Conservation (phyloP, 306 rosid genomes). For the Prunus mume region DNA sequence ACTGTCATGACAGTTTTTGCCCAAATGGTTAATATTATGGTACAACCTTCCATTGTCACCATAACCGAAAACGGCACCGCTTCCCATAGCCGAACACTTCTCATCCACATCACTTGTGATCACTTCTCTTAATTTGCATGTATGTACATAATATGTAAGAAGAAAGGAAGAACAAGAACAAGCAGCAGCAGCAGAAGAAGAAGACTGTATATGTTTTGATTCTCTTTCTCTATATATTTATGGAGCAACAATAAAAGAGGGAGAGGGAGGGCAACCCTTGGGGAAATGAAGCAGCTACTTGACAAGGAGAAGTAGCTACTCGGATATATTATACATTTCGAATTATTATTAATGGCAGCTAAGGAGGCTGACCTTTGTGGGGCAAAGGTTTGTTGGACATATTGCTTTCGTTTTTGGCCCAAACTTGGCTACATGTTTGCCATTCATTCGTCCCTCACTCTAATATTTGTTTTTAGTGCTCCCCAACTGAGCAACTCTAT, state of each 20-base stretch:
- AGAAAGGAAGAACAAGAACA: neutral
- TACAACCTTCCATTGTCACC: constrained; percentile 73
- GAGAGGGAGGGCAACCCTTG: constrained; percentile 26
- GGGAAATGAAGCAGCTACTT: constrained; percentile 25
- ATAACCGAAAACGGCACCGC: constrained; percentile 46
- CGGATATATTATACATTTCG: constrained; percentile 1
- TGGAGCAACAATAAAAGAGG: neutral
- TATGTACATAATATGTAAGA: neutral
- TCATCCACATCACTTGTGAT: constrained; percentile 6
- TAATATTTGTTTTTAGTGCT: too few relatives aligned
- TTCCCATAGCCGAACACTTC: constrained; percentile 20
- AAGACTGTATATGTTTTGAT: neutral
- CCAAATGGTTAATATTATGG: constrained; percentile 57
- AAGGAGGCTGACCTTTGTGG: neutral
- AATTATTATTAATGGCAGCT: neutral
- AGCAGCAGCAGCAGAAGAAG: neutral
- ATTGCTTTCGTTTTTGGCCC: neutral
- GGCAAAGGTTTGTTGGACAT: neutral
- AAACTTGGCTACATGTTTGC: neutral
- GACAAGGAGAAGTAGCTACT: constrained; percentile 34
- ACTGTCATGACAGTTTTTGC: constrained; percentile 60
- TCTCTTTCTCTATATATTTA: neutral
- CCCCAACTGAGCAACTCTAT: too few relatives aligned
- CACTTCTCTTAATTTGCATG: neutral
- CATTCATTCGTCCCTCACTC: neutral